Percentiles rank a stretch among this genome's conserved stretches.
phyloP scores from a whole-genome alignment of 2,329 filamentous ascomycete genomes.

The Pyricularia sp. region DNA sequence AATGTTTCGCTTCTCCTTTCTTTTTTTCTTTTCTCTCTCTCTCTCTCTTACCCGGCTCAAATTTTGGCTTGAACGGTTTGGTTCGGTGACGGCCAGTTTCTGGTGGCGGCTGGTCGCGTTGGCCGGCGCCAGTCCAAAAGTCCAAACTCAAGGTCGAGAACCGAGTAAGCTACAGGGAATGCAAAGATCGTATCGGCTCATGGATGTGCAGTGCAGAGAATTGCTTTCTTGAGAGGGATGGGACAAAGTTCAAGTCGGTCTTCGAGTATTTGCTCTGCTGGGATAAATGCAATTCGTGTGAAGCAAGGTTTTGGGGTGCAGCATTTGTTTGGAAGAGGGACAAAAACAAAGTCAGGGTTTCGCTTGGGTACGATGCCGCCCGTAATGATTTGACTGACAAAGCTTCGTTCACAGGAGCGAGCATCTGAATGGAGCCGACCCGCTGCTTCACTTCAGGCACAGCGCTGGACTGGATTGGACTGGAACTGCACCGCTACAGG shows the following conservation, averaged over 20 bases:
- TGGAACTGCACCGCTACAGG: background rate
- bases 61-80: background rate
- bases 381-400: background rate
- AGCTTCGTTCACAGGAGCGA: background rate
- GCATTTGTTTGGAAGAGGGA: background rate
- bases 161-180: background rate
- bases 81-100: background rate
- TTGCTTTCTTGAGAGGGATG: background rate
- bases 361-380: background rate
- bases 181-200: background rate
- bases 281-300: background rate
- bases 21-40: background rate
- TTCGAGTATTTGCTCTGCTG: background rate
- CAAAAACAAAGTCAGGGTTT: background rate
- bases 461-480: background rate
- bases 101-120: constrained; percentile 1
- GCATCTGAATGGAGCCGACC: background rate
- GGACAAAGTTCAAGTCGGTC: background rate
- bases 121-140: background rate
- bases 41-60: background rate
- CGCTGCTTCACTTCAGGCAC: background rate
- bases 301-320: background rate
- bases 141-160: background rate
- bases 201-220: background rate
- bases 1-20: background rate